Base-by-base conservation (phyloP, 2,329 filamentous ascomycete species). In the Arthrobotrys iridis region DNA sequence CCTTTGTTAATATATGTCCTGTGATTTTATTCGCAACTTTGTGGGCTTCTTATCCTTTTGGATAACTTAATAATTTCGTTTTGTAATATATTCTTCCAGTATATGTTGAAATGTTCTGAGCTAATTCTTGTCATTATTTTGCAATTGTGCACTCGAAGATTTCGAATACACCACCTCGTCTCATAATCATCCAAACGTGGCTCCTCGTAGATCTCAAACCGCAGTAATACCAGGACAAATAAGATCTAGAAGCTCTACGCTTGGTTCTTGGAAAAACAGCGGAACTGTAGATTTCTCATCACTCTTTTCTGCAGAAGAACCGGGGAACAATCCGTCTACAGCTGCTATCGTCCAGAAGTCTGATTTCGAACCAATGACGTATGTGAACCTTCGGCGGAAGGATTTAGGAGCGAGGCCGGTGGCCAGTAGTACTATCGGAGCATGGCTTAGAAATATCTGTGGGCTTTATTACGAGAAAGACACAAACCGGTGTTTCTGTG, bases 401-500 rank as follows among this genome's bases (percentile, higher is more conserved):
- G 18, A 13, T 7, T 30, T 65, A 26, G 45, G 24, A 8, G 50
- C 6, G 30, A 20, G 43, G 11, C 15, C 30, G 1, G n/a, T n/a
- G n/a, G 33, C 26, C 7, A 13, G 41, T 28, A 33, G 30, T 11
- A 43, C 10, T 1, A 13, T 65, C 2, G 45, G 60, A 13, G 30
- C 60, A 5, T 65, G 60, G 60, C 37, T 65, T 52, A 22, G 45
- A 1, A 43, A 65, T 55, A 28, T 65, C 15, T 65, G 60, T 55
- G 60, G 60, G 18, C 13, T 65, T 1, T 65, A 65, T 43, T 65
- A 65, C 40, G 60, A 65, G 20, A 40, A 30, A 20, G 45, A 65
- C 4, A 65, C 43, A 1, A 13, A 30, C 20, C 20, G 30, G 18
- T 52, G 60, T 41, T 18, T 55, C 3, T 65, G 43, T 22, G 60